These are phyloP conservation scores for Vaccinium macrocarpon DNA, from an alignment of 148 eudicot genomes.

Conservation along the genomic window DNA sequence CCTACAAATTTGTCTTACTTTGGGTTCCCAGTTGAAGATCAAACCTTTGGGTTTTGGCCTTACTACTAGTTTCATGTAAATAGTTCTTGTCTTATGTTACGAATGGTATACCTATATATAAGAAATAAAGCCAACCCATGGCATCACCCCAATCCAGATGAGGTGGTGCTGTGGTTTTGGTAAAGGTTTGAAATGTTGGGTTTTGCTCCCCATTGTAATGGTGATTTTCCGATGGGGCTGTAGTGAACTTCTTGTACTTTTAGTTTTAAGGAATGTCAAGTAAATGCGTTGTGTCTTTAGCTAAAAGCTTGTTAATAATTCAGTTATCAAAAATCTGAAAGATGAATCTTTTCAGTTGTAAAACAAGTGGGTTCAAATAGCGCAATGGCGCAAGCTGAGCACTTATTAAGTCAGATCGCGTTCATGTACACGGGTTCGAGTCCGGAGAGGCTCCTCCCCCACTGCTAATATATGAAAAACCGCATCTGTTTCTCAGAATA, in stretches of 20 bases:
- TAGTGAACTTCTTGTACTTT: background rate
- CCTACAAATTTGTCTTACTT: constrained; percentile 39
- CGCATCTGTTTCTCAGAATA: background rate
- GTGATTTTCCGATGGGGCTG: constrained; percentile 10
- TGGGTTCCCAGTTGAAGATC: constrained; percentile 54
- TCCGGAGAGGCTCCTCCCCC: background rate
- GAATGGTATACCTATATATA: background rate
- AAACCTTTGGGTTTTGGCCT: constrained; percentile 60
- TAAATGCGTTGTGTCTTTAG: background rate
- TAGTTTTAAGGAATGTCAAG: background rate
- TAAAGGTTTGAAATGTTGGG: constrained; percentile 19
- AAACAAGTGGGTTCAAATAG: background rate
- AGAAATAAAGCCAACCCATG: constrained; percentile 24
- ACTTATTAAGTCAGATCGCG: background rate
- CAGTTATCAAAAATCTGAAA: background rate
- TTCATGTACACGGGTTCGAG: background rate
- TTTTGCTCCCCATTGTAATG: constrained; percentile 18
- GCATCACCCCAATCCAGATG: constrained; percentile 12
- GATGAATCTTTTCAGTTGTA: background rate
- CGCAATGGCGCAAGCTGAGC: background rate
- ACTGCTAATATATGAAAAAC: background rate
- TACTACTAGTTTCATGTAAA: constrained; percentile 38
- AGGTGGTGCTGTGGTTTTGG: constrained; percentile 21
- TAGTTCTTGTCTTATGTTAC: background rate
- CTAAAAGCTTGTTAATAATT: background rate